Conservation (phyloP, 352 stramenopile genomes). For the Phytophthora boehmeriae region DNA sequence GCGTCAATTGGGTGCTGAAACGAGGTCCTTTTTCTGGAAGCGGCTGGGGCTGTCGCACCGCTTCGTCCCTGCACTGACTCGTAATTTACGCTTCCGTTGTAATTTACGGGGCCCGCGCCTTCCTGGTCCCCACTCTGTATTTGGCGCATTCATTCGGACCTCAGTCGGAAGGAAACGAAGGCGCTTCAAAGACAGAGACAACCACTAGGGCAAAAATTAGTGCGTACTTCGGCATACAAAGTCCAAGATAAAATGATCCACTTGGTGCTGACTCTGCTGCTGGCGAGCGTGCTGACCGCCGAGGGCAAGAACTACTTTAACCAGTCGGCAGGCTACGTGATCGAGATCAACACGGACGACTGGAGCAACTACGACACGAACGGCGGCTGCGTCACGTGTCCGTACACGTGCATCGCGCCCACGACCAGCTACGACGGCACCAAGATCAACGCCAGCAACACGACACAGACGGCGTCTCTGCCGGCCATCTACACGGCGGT, state of each 20-base stretch:
- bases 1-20: not conserved
- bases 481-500: conserved; percentile 76
- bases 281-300: conserved; percentile 19
- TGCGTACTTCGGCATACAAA: conserved; percentile 1
- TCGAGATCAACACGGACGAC: conserved; percentile 72
- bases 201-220: not conserved
- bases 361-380: conserved; percentile 87
- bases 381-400: conserved; percentile 86
- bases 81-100: not conserved
- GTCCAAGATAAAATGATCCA: not conserved
- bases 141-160: not conserved
- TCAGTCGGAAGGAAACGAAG: too few relatives aligned
- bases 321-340: conserved; percentile 66
- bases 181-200: not conserved
- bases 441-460: conserved; percentile 83
- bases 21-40: not conserved
- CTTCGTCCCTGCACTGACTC: conserved; percentile 1
- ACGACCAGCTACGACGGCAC: conserved; percentile 74
- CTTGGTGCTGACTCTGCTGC: conserved; percentile 11
- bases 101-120: not conserved
- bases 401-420: conserved; percentile 85
- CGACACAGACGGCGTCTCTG: conserved; percentile 66
- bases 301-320: conserved; percentile 62
- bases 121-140: not conserved
- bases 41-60: conserved; percentile 1